Percentiles rank a stretch among this genome's conserved stretches.
Evolutionary conservation across 768 basidiomycete genomes (phyloP).

Genomic region (Tylopilus plumbeoviolaceoides): DNA sequence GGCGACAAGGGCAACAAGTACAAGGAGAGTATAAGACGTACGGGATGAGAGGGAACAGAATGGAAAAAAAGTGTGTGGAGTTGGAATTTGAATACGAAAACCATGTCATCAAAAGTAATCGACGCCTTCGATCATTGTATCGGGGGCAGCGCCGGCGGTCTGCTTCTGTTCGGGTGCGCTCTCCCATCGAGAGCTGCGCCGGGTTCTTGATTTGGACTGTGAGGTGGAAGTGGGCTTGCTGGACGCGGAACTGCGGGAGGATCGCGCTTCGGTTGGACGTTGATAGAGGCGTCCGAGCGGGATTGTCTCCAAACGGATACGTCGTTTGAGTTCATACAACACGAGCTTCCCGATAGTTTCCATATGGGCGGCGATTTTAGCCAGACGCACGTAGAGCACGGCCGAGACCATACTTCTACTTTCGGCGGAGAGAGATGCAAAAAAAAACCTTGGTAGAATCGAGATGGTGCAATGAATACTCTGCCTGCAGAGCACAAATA

Average conservation of each 20-base stretch:
- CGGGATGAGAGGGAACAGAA: too few species aligned
- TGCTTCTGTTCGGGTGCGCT: background rate
- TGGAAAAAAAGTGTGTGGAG: constrained; percentile 1
- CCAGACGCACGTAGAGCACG: constrained; percentile 33
- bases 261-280: constrained; percentile 8
- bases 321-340: constrained; percentile 31
- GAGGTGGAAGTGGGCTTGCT: background rate
- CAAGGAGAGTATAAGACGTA: too few species aligned
- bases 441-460: constrained; percentile 32
- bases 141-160: background rate
- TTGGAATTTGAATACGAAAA: constrained; percentile 18
- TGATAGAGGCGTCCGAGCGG: constrained; percentile 19
- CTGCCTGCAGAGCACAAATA: constrained; percentile 36
- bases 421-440: constrained; percentile 34
- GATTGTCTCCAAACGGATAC: constrained; percentile 25
- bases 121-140: constrained; percentile 26
- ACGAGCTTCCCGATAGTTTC: constrained; percentile 35
- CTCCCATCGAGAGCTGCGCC: constrained; percentile 1
- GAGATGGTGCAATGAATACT: constrained; percentile 36
- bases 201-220: constrained; percentile 6
- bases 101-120: constrained; percentile 28
- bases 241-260: constrained; percentile 3
- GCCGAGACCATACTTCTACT: constrained; percentile 32
- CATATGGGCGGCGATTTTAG: constrained; percentile 36
- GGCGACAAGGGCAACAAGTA: too few species aligned